These are phyloP conservation scores for Curvularia eragrostidis DNA, from an alignment of 2,329 filamentous ascomycete genomes.

Conservation along the genomic window DNA sequence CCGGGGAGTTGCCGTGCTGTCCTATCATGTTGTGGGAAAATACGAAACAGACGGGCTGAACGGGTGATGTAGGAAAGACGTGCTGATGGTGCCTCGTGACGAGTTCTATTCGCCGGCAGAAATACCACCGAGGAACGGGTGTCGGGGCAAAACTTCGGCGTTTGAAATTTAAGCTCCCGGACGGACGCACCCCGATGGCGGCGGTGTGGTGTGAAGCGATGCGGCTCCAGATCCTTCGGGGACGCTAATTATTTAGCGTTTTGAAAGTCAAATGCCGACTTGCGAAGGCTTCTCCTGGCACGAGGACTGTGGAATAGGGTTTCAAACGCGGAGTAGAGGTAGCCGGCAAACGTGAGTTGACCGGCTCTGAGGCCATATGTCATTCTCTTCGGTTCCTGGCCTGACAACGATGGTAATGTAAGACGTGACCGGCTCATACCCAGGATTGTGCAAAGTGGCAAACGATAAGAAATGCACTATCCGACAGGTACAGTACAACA, in stretches of 20 bases:
- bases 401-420: no score
- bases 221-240: conserved; percentile 52
- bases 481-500: conserved; percentile 85
- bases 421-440: no score
- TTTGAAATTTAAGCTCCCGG: conserved; percentile 12
- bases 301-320: conserved; percentile 17
- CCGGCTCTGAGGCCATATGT: not conserved
- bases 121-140: conserved; percentile 1
- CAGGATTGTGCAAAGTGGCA: conserved; percentile 68
- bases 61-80: conserved; percentile 5
- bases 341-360: not conserved
- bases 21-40: not conserved
- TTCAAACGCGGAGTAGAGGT: not conserved
- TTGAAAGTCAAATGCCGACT: conserved; percentile 52
- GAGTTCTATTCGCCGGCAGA: conserved; percentile 10
- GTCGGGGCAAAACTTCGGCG: conserved; percentile 5
- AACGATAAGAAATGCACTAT: conserved; percentile 75
- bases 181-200: conserved; percentile 25
- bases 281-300: conserved; percentile 38
- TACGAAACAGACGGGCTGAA: not conserved
- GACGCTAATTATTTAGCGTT: conserved; percentile 57
- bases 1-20: not conserved
- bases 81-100: conserved; percentile 12
- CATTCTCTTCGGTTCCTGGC: conserved; percentile 45
- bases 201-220: conserved; percentile 19